Evolutionary conservation across 225 moss, liverwort and hornwort species (phyloP).

Genomic region (Antitrichia curtipendula): DNA sequence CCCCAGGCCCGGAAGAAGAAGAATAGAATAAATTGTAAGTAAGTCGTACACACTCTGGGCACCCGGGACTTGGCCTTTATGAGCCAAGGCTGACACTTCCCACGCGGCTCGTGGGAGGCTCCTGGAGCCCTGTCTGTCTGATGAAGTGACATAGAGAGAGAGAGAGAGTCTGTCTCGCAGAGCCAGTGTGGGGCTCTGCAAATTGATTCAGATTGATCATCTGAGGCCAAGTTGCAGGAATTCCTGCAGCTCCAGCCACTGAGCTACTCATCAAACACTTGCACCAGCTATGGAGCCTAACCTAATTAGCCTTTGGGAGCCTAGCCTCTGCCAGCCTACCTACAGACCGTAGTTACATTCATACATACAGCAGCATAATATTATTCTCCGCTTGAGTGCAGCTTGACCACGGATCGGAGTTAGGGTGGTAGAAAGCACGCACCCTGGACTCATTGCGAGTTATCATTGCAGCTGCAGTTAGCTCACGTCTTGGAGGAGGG

Average conservation of each 20-base stretch:
- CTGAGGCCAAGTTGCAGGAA: background rate
- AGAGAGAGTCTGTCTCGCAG: background rate
- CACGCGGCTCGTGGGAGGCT: conserved; percentile 13
- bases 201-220: background rate
- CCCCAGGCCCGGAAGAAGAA: background rate
- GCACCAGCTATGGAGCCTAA: background rate
- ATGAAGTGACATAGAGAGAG: background rate
- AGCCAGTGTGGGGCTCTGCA: background rate
- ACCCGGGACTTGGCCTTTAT: background rate
- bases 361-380: background rate
- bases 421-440: background rate
- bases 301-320: background rate
- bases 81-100: conserved; percentile 1
- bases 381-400: background rate
- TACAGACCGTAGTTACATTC: background rate
- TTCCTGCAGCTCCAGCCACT: background rate
- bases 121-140: background rate
- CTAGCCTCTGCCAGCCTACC: background rate
- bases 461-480: conserved; percentile 5
- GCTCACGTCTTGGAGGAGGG: background rate
- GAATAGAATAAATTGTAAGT: background rate
- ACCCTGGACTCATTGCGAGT: background rate
- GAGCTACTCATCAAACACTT: background rate
- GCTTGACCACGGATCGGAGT: background rate
- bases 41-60: background rate